A percentile compares a stretch with the other conserved stretches of the same genome.
These are phyloP conservation scores for Fusarium dimerum DNA, from an alignment of 2,329 filamentous ascomycete genomes.

Conservation along the genomic window DNA sequence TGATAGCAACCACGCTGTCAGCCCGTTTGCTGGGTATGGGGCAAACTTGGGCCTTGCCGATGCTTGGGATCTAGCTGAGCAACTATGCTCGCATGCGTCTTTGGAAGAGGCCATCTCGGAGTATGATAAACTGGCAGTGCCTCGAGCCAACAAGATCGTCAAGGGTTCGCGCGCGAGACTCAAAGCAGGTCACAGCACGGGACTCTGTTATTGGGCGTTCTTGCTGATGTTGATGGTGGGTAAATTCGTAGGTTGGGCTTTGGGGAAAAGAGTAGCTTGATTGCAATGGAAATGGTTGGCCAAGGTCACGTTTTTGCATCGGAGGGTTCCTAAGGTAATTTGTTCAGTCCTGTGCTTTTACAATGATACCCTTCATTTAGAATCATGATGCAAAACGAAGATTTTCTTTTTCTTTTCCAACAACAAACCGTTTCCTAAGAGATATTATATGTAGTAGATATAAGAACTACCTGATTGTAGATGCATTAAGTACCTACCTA, in stretches of 20 bases:
- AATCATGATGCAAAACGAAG: too few species aligned
- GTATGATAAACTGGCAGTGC: constrained; percentile 40
- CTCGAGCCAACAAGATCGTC: constrained; percentile 33
- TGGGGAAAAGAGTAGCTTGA: constrained; percentile 12
- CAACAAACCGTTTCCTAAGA: too few species aligned
- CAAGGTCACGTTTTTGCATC: background rate
- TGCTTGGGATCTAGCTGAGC: constrained; percentile 46
- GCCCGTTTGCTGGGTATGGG: constrained; percentile 50
- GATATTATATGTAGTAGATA: too few species aligned
- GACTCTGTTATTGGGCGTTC: constrained; percentile 25
- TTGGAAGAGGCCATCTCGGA: constrained; percentile 30
- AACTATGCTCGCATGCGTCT: constrained; percentile 32
- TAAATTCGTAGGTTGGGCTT: constrained; percentile 21
- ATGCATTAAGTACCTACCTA: too few species aligned
- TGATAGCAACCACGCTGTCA: constrained; percentile 52
- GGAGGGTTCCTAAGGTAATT: background rate
- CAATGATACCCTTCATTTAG: too few species aligned
- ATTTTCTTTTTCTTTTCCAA: too few species aligned
- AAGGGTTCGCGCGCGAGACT: constrained; percentile 25
- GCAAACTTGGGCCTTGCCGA: constrained; percentile 50
- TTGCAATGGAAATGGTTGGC: background rate
- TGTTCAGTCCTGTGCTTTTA: too few species aligned
- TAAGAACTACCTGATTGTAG: too few species aligned
- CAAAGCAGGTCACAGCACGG: constrained; percentile 26
- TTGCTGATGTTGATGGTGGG: constrained; percentile 18